Conservation (phyloP, 768 basidiomycete species). For the Panaeolus cyanescens region DNA sequence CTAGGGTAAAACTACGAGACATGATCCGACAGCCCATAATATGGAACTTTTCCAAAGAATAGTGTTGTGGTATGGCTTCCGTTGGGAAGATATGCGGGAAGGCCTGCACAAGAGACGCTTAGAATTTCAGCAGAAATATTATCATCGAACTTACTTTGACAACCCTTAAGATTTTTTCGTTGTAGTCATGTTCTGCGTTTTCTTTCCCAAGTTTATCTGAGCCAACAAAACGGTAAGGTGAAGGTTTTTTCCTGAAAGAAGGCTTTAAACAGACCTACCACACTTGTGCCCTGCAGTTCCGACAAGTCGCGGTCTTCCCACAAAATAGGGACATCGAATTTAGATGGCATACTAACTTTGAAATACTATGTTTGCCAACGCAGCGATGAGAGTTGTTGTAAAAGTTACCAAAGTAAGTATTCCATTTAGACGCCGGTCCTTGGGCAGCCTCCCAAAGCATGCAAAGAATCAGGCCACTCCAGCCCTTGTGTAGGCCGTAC, state of each 20-base stretch:
- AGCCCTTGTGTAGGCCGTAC: slow-evolving; percentile 64
- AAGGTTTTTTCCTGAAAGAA: not conserved
- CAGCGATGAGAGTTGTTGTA: not conserved
- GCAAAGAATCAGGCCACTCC: slow-evolving; percentile 87
- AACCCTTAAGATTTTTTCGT: slow-evolving; percentile 65
- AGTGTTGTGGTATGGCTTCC: slow-evolving; percentile 44
- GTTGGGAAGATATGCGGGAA: slow-evolving; percentile 73
- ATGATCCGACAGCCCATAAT: slow-evolving; percentile 90
- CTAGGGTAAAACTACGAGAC: slow-evolving; percentile 89
- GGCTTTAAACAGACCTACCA: slow-evolving; percentile 65
- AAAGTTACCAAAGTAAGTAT: slow-evolving; percentile 63
- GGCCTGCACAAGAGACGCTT: slow-evolving; percentile 40
- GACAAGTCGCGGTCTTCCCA: slow-evolving; percentile 76
- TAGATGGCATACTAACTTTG: slow-evolving; percentile 64
- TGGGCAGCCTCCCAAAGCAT: slow-evolving; percentile 94
- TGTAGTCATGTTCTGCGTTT: slow-evolving; percentile 78
- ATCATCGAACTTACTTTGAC: slow-evolving; percentile 52
- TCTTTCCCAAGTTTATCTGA: slow-evolving; percentile 86
- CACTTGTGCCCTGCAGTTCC: slow-evolving; percentile 81
- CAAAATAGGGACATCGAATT: slow-evolving; percentile 93
- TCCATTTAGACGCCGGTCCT: slow-evolving; percentile 66
- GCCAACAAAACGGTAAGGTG: slow-evolving; percentile 1
- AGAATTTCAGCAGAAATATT: not conserved
- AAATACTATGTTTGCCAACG: not conserved
- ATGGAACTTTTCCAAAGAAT: slow-evolving; percentile 78